Percentiles rank a stretch among this genome's conserved stretches.
Evolutionary conservation across 2,329 filamentous ascomycete genomes (phyloP).

Genomic region (Pyrenochaeta sp.): DNA sequence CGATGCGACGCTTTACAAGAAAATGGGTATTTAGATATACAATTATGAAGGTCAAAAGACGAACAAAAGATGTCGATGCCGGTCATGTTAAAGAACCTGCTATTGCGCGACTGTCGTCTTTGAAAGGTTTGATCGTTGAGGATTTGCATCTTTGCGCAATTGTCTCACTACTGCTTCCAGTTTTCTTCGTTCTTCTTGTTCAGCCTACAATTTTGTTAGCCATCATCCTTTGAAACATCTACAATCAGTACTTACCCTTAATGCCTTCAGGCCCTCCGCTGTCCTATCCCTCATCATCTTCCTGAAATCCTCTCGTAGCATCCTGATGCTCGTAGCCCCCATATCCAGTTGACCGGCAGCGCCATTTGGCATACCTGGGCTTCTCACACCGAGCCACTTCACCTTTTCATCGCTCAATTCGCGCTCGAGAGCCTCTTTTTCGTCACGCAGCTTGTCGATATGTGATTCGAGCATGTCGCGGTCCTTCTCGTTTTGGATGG

Average conservation of each 20-base stretch:
- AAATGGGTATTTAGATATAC: background rate
- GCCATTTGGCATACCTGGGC: conserved; percentile 54
- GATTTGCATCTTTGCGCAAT: conserved; percentile 54
- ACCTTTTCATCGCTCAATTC: conserved; percentile 74
- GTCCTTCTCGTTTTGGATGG: conserved; percentile 76
- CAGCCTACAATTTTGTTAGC: conserved; percentile 60
- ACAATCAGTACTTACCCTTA: conserved; percentile 64
- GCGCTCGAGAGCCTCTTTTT: conserved; percentile 69
- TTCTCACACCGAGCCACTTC: conserved; percentile 69
- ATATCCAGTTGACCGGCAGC: conserved; percentile 34
- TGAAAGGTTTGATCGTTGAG: conserved; percentile 21
- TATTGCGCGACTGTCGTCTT: conserved; percentile 15
- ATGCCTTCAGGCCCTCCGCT: conserved; percentile 68
- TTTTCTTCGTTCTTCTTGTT: conserved; percentile 75
- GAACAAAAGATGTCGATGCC: background rate
- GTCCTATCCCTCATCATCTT: conserved; percentile 81
- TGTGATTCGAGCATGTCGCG: conserved; percentile 69
- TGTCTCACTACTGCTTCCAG: conserved; percentile 70
- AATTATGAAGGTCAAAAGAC: background rate
- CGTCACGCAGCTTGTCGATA: conserved; percentile 71
- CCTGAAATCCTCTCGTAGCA: conserved; percentile 78
- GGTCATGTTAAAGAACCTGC: background rate
- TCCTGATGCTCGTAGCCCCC: conserved; percentile 72
- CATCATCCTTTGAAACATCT: background rate
- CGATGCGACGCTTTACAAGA: background rate